Evolutionary conservation across 2,329 filamentous ascomycete species (phyloP).

Genomic region (Alternaria angustiovoidea): DNA sequence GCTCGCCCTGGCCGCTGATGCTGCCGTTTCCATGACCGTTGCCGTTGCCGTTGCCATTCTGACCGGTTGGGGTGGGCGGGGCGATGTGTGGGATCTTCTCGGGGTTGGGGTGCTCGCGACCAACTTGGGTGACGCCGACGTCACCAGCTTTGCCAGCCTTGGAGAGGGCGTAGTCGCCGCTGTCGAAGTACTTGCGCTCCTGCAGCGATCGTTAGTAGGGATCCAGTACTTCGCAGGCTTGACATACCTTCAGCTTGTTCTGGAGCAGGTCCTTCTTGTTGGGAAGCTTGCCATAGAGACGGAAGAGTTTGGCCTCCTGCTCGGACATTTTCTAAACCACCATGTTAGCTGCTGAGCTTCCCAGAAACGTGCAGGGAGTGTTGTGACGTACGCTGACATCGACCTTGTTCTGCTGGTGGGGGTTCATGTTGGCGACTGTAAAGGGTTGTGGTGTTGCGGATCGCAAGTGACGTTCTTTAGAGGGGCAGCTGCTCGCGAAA

Average conservation of each 20-base stretch:
- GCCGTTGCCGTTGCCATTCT: conserved; percentile 39
- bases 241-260: conserved; percentile 86
- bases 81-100: conserved; percentile 94
- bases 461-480: conserved; percentile 24
- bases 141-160: conserved; percentile 97
- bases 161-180: conserved; percentile 93
- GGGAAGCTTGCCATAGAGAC: conserved; percentile 96
- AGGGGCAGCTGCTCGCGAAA: conserved; percentile 21
- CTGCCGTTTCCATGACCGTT: conserved; percentile 39
- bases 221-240: not conserved
- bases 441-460: conserved; percentile 10
- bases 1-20: conserved; percentile 48
- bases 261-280: conserved; percentile 95
- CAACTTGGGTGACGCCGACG: conserved; percentile 91
- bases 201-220: conserved; percentile 39
- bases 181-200: conserved; percentile 98
- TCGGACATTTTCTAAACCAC: conserved; percentile 78
- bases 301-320: conserved; percentile 95
- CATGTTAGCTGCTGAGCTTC: conserved; percentile 27
- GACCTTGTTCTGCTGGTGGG: conserved; percentile 97
- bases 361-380: conserved; percentile 23
- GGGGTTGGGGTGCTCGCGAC: conserved; percentile 91
- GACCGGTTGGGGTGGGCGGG: conserved; percentile 63
- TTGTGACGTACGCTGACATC: conserved; percentile 82
- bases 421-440: conserved; percentile 73